Evolutionary conservation across 2,329 filamentous ascomycete species (phyloP).

Genomic region (Pseudocercospora fuligena): DNA sequence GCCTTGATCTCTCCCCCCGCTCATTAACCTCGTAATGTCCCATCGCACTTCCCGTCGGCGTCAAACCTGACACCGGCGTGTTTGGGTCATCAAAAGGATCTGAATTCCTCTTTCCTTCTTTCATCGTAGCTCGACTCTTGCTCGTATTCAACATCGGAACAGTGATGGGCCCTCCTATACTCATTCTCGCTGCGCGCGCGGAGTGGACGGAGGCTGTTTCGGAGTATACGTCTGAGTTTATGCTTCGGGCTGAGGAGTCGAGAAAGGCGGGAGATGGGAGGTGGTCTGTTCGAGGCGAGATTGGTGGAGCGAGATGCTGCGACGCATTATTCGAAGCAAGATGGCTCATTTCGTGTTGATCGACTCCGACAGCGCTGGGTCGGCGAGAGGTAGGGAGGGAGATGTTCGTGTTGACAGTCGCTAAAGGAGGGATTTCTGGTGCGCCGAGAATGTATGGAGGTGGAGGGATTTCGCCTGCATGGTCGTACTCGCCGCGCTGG

Average conservation of each 20-base stretch:
- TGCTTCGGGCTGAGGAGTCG: slow-evolving; percentile 23
- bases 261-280: slow-evolving; percentile 1
- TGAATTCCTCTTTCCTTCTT: neutral
- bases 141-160: neutral
- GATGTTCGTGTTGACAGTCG: neutral
- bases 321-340: neutral
- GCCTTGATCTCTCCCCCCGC: neutral
- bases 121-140: neutral
- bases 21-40: neutral
- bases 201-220: slow-evolving; percentile 36
- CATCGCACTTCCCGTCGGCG: neutral
- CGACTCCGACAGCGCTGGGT: neutral
- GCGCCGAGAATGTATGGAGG: slow-evolving; percentile 12
- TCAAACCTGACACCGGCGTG: neutral
- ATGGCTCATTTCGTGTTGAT: neutral
- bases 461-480: neutral
- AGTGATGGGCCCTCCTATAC: slow-evolving; percentile 19
- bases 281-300: neutral
- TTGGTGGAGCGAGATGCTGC: neutral
- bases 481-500: neutral
- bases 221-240: slow-evolving; percentile 34
- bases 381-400: slow-evolving; percentile 4
- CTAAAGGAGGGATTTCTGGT: slow-evolving; percentile 10
- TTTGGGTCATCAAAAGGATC: slow-evolving; percentile 1
- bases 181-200: slow-evolving; percentile 28